phyloP scores from a whole-genome alignment of 1,284 basidiomycete species.

The Moesziomyces sp. region DNA sequence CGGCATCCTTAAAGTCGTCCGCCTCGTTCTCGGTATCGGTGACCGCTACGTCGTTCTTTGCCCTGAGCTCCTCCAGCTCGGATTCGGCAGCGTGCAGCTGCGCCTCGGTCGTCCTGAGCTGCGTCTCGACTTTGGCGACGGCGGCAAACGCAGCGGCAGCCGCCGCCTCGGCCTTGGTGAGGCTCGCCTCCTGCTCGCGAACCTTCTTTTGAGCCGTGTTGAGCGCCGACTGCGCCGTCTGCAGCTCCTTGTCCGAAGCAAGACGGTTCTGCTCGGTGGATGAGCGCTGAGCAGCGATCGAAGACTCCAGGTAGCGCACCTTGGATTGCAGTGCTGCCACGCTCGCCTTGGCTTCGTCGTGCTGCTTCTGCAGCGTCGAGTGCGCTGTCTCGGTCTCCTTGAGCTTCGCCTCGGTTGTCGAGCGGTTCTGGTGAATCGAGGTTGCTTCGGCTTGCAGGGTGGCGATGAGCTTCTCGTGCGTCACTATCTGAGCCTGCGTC shows the following conservation, averaged over 20 bases:
- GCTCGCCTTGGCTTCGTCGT: conserved; percentile 39
- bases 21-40: conserved; percentile 46
- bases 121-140: conserved; percentile 35
- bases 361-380: conserved; percentile 35
- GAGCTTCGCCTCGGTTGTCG: conserved; percentile 21
- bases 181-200: conserved; percentile 41
- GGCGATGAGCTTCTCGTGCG: conserved; percentile 21
- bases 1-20: conserved; percentile 42
- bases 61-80: conserved; percentile 33
- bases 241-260: conserved; percentile 50
- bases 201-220: conserved; percentile 45
- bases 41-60: conserved; percentile 29
- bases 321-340: conserved; percentile 43
- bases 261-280: conserved; percentile 48
- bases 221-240: conserved; percentile 46
- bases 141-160: conserved; percentile 40
- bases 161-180: conserved; percentile 37
- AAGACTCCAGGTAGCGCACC: conserved; percentile 47
- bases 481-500: conserved; percentile 9
- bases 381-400: conserved; percentile 26
- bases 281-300: conserved; percentile 42
- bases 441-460: background rate
- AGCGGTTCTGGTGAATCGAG: conserved; percentile 12
- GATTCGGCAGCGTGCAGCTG: conserved; percentile 17
- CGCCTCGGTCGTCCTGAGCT: conserved; percentile 12